These are phyloP conservation scores for Nectriaceae sp. DNA, from an alignment of 2,329 filamentous ascomycete genomes.

Conservation along the genomic window DNA sequence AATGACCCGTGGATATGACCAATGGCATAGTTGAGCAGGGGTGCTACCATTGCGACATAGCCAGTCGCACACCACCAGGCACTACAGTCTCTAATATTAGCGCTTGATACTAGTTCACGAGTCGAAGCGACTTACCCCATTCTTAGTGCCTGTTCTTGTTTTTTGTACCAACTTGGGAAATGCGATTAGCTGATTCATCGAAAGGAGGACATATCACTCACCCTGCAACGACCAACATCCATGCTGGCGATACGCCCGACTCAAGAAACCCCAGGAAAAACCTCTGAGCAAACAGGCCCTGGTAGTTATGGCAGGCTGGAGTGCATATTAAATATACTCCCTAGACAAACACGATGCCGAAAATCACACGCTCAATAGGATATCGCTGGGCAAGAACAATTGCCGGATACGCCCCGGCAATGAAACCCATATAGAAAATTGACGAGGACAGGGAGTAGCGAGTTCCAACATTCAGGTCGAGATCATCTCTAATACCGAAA, in stretches of 20 bases:
- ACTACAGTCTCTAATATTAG: slow-evolving; percentile 6
- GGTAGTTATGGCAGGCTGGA: slow-evolving; percentile 38
- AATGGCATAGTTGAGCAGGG: slow-evolving; percentile 49
- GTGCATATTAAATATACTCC: slow-evolving; percentile 41
- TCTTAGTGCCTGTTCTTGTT: slow-evolving; percentile 41
- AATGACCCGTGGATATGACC: slow-evolving; percentile 42
- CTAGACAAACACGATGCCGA: slow-evolving; percentile 34
- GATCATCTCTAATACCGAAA: slow-evolving; percentile 20
- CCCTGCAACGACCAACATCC: too few relatives aligned
- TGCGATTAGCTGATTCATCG: too few relatives aligned
- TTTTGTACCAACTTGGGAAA: slow-evolving; percentile 46
- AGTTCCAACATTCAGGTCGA: slow-evolving; percentile 38
- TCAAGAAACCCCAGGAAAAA: slow-evolving; percentile 61
- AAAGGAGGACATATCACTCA: too few relatives aligned
- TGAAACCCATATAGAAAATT: slow-evolving; percentile 53
- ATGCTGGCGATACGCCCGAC: slow-evolving; percentile 56
- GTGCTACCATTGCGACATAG: slow-evolving; percentile 46
- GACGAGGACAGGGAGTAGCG: slow-evolving; percentile 46
- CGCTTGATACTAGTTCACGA: background rate
- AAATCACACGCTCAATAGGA: slow-evolving; percentile 48
- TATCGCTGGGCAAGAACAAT: slow-evolving; percentile 43
- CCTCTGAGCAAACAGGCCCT: slow-evolving; percentile 44
- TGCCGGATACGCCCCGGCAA: slow-evolving; percentile 48
- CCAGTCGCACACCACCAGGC: slow-evolving; percentile 47
- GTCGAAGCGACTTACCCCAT: slow-evolving; percentile 26